phyloP scores from a whole-genome alignment of 2,329 filamentous ascomycete species.

The Pseudogymnoascus sp. region DNA sequence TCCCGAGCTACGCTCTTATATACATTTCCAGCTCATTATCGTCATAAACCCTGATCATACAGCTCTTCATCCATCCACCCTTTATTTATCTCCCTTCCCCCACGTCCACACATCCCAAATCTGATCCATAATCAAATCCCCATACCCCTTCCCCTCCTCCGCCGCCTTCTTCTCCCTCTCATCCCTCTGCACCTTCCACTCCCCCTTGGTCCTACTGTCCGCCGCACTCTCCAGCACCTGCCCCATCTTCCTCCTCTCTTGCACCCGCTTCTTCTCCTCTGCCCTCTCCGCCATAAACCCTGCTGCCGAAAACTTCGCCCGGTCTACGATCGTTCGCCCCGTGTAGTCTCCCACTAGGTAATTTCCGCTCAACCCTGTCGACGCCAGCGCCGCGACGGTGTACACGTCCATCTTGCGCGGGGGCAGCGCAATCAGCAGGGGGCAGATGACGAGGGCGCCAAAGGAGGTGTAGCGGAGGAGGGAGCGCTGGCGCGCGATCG shows the following conservation, averaged over 20 bases:
- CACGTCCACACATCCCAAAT: slow-evolving; percentile 40
- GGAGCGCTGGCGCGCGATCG: background rate
- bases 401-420: slow-evolving; percentile 56
- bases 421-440: slow-evolving; percentile 46
- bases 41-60: slow-evolving; percentile 18
- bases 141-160: slow-evolving; percentile 32
- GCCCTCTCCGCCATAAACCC: slow-evolving; percentile 12
- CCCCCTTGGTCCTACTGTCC: slow-evolving; percentile 26
- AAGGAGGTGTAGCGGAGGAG: slow-evolving; percentile 30
- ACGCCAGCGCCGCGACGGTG: slow-evolving; percentile 44
- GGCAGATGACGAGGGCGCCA: slow-evolving; percentile 42
- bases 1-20: slow-evolving; percentile 1
- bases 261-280: slow-evolving; percentile 15
- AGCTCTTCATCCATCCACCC: slow-evolving; percentile 22
- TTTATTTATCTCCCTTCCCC: slow-evolving; percentile 31
- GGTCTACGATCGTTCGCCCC: slow-evolving; percentile 21
- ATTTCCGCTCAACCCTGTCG: slow-evolving; percentile 25
- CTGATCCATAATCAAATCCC: slow-evolving; percentile 36
- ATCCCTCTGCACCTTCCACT: slow-evolving; percentile 28
- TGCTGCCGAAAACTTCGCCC: slow-evolving; percentile 15
- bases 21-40: background rate
- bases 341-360: slow-evolving; percentile 25
- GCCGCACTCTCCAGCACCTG: slow-evolving; percentile 36
- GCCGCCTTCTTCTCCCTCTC: slow-evolving; percentile 27
- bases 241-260: slow-evolving; percentile 13